Conservation (phyloP, 192 early-diverging fungal genomes). For the Coemansia sp. region DNA sequence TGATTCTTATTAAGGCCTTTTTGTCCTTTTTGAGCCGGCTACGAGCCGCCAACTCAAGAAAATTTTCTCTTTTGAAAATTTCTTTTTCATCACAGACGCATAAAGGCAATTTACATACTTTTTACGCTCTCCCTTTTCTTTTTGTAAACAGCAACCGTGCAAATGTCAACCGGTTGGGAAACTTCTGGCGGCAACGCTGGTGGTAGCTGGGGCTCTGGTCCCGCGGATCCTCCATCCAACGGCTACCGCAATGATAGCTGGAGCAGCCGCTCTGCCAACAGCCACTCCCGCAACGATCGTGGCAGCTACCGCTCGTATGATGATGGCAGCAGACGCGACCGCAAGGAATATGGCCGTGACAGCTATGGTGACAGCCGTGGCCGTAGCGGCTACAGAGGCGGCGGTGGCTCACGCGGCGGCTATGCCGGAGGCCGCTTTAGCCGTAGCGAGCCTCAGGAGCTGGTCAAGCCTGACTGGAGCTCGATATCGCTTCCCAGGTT, state of each 20-base stretch:
- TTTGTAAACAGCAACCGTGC: too few species aligned
- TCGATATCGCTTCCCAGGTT: constrained; percentile 66
- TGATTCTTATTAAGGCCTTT: too few species aligned
- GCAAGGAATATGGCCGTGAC: constrained; percentile 55
- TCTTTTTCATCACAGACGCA: too few species aligned
- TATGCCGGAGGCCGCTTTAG: constrained; percentile 19
- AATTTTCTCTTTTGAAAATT: too few species aligned
- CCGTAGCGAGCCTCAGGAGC: constrained; percentile 39
- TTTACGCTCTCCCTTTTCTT: not conserved
- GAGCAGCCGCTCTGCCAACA: constrained; percentile 22
- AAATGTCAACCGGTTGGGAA: constrained; percentile 12
- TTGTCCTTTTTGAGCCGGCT: too few species aligned
- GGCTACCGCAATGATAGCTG: constrained; percentile 4
- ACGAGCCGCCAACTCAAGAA: too few species aligned
- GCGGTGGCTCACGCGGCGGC: constrained; percentile 2
- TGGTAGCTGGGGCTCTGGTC: not conserved
- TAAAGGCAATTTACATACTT: too few species aligned
- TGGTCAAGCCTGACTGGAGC: constrained; percentile 67
- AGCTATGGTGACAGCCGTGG: constrained; percentile 25
- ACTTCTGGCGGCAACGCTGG: constrained; percentile 5
- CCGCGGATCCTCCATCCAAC: constrained; percentile 1
- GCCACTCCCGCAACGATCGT: constrained; percentile 39
- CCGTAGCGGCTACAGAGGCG: constrained; percentile 12
- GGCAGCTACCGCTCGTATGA: constrained; percentile 64
- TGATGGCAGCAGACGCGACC: constrained; percentile 62